These are phyloP conservation scores for Dichomitus squalens DNA, from an alignment of 1,284 basidiomycete genomes.

Conservation along the genomic window DNA sequence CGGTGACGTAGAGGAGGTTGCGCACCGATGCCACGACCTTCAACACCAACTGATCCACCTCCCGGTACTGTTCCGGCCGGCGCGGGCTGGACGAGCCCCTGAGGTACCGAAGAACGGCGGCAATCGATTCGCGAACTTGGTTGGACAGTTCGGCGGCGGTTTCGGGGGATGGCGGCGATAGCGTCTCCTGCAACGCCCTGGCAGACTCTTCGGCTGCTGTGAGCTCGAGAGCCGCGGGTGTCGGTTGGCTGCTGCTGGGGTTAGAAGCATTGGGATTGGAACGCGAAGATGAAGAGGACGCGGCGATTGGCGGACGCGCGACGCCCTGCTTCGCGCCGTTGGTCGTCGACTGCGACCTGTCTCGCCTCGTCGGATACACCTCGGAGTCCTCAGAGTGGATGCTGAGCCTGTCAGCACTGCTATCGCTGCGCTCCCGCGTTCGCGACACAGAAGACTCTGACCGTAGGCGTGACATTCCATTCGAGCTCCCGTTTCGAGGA, in stretches of 20 bases:
- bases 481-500: conserved; percentile 23
- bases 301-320: conserved; percentile 2
- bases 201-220: conserved; percentile 72
- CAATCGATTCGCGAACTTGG: conserved; percentile 59
- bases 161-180: conserved; percentile 60
- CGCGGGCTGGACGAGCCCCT: conserved; percentile 41
- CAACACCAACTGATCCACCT: conserved; percentile 65
- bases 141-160: conserved; percentile 61
- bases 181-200: conserved; percentile 60
- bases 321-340: conserved; percentile 13
- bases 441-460: conserved; percentile 21
- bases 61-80: conserved; percentile 53
- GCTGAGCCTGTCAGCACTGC: conserved; percentile 34
- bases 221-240: conserved; percentile 40
- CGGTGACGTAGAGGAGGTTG: conserved; percentile 72
- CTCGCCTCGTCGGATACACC: conserved; percentile 58
- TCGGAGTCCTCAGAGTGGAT: conserved; percentile 80
- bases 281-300: conserved; percentile 9
- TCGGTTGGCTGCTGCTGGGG: not conserved
- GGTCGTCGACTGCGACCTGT: conserved; percentile 29
- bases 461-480: conserved; percentile 35
- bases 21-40: conserved; percentile 72
- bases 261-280: not conserved
- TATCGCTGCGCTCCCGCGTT: conserved; percentile 33
- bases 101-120: conserved; percentile 64